Base-by-base conservation (phyloP, 441 rosid species). In the Erysimum cheiri region DNA sequence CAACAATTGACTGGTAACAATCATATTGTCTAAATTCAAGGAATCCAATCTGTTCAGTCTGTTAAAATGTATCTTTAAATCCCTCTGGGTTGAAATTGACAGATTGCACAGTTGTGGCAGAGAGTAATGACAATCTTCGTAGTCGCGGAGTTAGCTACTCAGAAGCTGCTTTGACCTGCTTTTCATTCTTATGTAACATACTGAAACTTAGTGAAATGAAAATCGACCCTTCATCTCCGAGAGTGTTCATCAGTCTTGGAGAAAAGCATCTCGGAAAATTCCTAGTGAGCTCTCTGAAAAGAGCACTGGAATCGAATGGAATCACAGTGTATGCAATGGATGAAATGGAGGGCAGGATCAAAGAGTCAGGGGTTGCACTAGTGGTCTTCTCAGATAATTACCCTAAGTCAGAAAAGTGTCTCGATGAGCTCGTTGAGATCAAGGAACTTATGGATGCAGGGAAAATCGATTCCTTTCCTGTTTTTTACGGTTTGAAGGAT, bases 371-470 rank as follows among this genome's bases (percentile, higher is more conserved):
- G 14, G 70, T 72, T 46, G 19, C 58, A 11, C 36, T 71, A 71
- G 69, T 71, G 5, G 4, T 71, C 56, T 63, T 71, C 64, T 71
- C 75, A 1, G n/a, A 6, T 5, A 63, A 35, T 22, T 64, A 44
- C 4, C 64, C 76, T 33, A 44, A 26, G 17, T 62, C 70, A 26
- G 12, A 28, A 15, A 2, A 47, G 7, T 72, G 50, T 9, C 70
- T 72, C 44, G 70, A 64, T 36, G 76, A 72, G 50, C 64, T 72
- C 5, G 58, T 55, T 24, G 64, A 64, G 57, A 72, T 72, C 40
- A 64, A 64, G 50, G 63, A 55, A 17, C 63, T 53, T 33, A 55
- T 55, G 70, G 76, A 72, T 12, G 33, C 40, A 44, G 70, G 70
- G 5, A 5, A 44, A 15, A 54, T 72, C 24, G 10, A 56, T 41